These are phyloP conservation scores for Beauveria scarabaeidicola DNA, from an alignment of 2,329 filamentous ascomycete genomes.

Conservation along the genomic window DNA sequence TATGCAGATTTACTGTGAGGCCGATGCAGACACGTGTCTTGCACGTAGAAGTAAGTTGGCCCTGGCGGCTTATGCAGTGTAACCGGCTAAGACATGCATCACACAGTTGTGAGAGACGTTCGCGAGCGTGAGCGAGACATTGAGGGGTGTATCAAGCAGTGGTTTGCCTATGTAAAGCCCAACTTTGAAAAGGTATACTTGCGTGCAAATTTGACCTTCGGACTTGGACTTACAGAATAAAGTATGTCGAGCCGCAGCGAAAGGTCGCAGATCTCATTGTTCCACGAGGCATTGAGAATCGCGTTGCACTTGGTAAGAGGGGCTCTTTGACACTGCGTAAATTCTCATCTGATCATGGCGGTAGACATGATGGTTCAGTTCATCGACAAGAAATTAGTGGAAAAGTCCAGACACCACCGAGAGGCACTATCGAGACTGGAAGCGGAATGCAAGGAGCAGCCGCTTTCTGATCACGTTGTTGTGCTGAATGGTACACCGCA, in stretches of 20 bases:
- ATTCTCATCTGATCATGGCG: neutral
- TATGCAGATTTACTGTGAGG: constrained; percentile 81
- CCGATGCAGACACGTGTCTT: constrained; percentile 87
- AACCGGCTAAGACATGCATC: constrained; percentile 11
- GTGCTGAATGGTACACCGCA: constrained; percentile 71
- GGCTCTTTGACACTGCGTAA: too few species aligned
- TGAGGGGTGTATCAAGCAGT: constrained; percentile 95
- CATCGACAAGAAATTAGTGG: constrained; percentile 75
- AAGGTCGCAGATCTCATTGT: constrained; percentile 93
- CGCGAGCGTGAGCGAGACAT: constrained; percentile 83
- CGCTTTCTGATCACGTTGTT: constrained; percentile 66
- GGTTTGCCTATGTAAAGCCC: constrained; percentile 93
- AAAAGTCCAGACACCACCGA: constrained; percentile 79
- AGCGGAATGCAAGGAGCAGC: constrained; percentile 58
- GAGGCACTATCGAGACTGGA: constrained; percentile 71
- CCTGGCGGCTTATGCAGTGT: constrained; percentile 11
- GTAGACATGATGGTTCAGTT: constrained; percentile 87
- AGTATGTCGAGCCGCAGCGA: constrained; percentile 85
- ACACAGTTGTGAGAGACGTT: constrained; percentile 73
- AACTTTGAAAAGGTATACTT: constrained; percentile 71
- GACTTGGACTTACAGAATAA: constrained; percentile 18
- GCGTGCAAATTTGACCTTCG: constrained; percentile 67
- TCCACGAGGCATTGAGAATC: constrained; percentile 88
- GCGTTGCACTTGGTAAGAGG: constrained; percentile 67
- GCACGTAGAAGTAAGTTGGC: constrained; percentile 65